These are phyloP conservation scores for Cymodocea nodosa DNA, from an alignment of 116 monocot genomes.

Conservation along the genomic window DNA sequence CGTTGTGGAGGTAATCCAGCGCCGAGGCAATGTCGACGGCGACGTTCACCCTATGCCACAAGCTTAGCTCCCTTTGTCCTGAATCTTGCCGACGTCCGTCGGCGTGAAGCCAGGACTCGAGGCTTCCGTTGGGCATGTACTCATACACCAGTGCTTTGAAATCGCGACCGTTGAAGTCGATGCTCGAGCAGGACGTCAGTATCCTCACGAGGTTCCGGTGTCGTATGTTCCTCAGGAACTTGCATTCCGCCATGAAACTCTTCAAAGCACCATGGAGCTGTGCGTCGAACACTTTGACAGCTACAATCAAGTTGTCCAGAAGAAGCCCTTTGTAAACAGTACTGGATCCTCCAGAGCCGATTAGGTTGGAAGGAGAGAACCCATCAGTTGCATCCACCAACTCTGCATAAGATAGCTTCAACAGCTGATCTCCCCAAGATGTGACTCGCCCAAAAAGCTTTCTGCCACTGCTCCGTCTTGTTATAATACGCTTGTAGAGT, in stretches of 20 bases:
- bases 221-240: constrained; percentile 7
- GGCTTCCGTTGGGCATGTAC: constrained; percentile 3
- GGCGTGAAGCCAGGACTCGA: neutral
- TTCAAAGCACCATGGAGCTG: neutral
- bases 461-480: constrained; percentile 3
- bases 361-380: constrained; percentile 1
- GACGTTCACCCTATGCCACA: constrained; percentile 17
- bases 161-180: constrained; percentile 4
- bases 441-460: constrained; percentile 1
- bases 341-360: constrained; percentile 4
- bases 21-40: constrained; percentile 13
- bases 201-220: constrained; percentile 9
- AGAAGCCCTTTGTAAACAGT: constrained; percentile 7
- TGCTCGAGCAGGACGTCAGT: constrained; percentile 2
- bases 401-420: neutral
- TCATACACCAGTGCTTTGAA: no score
- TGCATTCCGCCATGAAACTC: constrained; percentile 12
- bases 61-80: constrained; percentile 2
- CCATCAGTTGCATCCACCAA: neutral
- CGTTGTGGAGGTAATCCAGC: constrained; percentile 15
- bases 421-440: constrained; percentile 3
- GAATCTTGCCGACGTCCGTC: constrained; percentile 11
- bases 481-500: constrained; percentile 14
- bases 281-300: constrained; percentile 6
- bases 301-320: neutral